These are phyloP conservation scores for Fimicolochytrium jonesii DNA, from an alignment of 192 early-diverging fungal genomes.

Conservation along the genomic window DNA sequence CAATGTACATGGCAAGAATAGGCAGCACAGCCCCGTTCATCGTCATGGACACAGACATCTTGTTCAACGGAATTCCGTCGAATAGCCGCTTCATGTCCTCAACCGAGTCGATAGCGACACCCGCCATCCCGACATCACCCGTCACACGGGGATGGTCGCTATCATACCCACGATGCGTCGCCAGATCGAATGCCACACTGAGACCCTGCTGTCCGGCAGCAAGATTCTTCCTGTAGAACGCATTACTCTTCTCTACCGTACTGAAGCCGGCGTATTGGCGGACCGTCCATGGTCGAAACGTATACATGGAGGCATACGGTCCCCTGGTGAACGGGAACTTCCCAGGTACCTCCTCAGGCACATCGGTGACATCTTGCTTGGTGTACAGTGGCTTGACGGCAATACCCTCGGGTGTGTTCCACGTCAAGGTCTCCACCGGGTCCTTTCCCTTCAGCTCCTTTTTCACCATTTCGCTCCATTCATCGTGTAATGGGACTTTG, in stretches of 20 bases:
- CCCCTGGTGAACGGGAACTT: slow-evolving; percentile 79
- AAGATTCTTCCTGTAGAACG: slow-evolving; percentile 83
- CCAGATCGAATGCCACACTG: slow-evolving; percentile 84
- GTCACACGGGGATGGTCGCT: slow-evolving; percentile 85
- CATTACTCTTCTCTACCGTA: slow-evolving; percentile 88
- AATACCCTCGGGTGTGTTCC: slow-evolving; percentile 81
- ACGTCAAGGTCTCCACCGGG: slow-evolving; percentile 64
- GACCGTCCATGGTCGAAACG: slow-evolving; percentile 80
- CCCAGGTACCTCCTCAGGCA: slow-evolving; percentile 71
- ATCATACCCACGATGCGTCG: slow-evolving; percentile 83
- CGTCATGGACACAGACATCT: slow-evolving; percentile 90
- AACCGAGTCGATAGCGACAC: slow-evolving; percentile 86
- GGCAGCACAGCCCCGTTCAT: slow-evolving; percentile 95
- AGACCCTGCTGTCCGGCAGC: slow-evolving; percentile 87
- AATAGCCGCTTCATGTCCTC: slow-evolving; percentile 88
- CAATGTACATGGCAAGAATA: slow-evolving; percentile 87
- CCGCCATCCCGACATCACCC: slow-evolving; percentile 91
- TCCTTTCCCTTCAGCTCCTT: slow-evolving; percentile 89
- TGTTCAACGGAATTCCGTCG: slow-evolving; percentile 82
- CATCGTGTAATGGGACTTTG: slow-evolving; percentile 57
- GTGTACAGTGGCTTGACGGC: slow-evolving; percentile 85
- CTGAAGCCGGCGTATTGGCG: slow-evolving; percentile 89
- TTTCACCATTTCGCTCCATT: slow-evolving; percentile 67
- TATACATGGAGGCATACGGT: slow-evolving; percentile 74
- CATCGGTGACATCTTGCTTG: slow-evolving; percentile 56